Conservation (phyloP, 140 eudicot genomes). For the Bidens hawaiensis region DNA sequence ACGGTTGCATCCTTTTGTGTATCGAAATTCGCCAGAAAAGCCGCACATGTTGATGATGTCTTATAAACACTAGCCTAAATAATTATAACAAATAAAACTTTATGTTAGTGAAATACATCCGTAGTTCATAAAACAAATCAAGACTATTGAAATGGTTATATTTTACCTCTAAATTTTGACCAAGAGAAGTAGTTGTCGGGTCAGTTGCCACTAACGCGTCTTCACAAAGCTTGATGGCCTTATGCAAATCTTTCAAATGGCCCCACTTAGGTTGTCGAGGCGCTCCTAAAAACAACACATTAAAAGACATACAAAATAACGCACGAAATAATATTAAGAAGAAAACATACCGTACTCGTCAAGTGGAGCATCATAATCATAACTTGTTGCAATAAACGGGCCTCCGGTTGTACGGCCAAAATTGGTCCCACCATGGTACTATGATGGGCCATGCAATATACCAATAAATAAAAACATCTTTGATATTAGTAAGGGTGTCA, state of each 20-base stretch:
- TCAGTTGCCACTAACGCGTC: conserved; percentile 78
- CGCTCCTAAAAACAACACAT: conserved; percentile 43
- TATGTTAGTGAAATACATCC: conserved; percentile 15
- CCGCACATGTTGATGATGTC: conserved; percentile 75
- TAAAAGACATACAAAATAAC: not conserved
- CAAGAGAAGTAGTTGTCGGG: conserved; percentile 68
- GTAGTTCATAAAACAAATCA: not conserved
- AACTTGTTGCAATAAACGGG: conserved; percentile 73
- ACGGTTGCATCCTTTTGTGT: conserved; percentile 69
- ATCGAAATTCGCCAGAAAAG: conserved; percentile 75
- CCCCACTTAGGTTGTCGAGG: conserved; percentile 93
- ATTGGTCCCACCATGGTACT: conserved; percentile 97
- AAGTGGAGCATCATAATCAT: conserved; percentile 93
- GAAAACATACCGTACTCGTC: conserved; percentile 78
- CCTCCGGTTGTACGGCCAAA: conserved; percentile 82
- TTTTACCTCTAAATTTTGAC: conserved; percentile 71
- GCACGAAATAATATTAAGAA: not conserved
- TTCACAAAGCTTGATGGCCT: conserved; percentile 92
- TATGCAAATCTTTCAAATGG: conserved; percentile 80
- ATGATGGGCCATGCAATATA: conserved; percentile 7
- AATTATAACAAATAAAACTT: not conserved
- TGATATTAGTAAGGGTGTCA: not conserved
- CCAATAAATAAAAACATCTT: conserved; percentile 7
- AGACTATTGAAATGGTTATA: not conserved
- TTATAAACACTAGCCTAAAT: conserved; percentile 71